Percentiles rank a stretch among this genome's conserved stretches.
Conservation (phyloP, 176 grass and related monocot genomes). For the Aechmea fasciata region DNA sequence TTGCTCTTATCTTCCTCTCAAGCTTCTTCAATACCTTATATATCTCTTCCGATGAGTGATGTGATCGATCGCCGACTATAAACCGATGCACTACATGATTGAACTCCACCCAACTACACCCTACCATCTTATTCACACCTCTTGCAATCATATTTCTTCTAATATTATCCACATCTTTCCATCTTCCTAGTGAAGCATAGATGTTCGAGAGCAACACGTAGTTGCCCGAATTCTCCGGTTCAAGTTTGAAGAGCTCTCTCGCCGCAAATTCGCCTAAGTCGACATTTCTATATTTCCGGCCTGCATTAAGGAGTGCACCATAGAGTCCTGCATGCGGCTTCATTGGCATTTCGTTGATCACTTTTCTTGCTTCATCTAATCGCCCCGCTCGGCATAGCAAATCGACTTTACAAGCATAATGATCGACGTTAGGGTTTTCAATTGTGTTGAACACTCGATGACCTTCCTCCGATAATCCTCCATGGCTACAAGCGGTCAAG, state of each 20-base stretch:
- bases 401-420: slow-evolving; percentile 25
- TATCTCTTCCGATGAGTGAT: slow-evolving; percentile 2
- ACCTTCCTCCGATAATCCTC: slow-evolving; percentile 3
- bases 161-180: slow-evolving; percentile 7
- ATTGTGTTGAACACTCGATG: slow-evolving; percentile 13
- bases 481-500: slow-evolving; percentile 23
- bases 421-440: neutral
- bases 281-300: neutral
- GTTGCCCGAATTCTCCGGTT: slow-evolving; percentile 19
- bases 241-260: slow-evolving; percentile 10
- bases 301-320: slow-evolving; percentile 12
- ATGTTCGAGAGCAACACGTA: slow-evolving; percentile 21
- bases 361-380: slow-evolving; percentile 9
- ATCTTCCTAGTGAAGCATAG: slow-evolving; percentile 14
- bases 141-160: slow-evolving; percentile 2
- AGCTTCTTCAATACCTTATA: neutral
- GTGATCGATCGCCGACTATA: slow-evolving; percentile 12
- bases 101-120: slow-evolving; percentile 18
- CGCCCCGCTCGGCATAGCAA: slow-evolving; percentile 3
- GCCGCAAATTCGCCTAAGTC: slow-evolving; percentile 14
- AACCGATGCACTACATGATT: slow-evolving; percentile 2
- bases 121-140: slow-evolving; percentile 2
- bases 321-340: slow-evolving; percentile 20
- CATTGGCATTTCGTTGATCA: slow-evolving; percentile 10
- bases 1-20: neutral